phyloP scores from a whole-genome alignment of 371 early-diverging fungal species.

The Coemansia sp. region DNA sequence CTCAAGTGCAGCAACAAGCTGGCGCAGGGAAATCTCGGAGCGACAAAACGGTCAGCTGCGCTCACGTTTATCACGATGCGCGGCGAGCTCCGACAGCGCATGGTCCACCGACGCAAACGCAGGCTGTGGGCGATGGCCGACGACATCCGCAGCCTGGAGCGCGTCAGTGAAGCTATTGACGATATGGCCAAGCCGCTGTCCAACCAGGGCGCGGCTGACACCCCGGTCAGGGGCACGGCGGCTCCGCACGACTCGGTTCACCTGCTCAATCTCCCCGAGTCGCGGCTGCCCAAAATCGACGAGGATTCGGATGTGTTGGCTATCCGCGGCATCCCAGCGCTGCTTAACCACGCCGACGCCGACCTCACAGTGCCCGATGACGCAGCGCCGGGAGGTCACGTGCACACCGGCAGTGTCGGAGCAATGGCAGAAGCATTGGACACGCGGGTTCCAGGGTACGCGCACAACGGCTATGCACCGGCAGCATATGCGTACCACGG shows the following conservation, averaged over 20 bases:
- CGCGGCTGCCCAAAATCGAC: constrained; percentile 23
- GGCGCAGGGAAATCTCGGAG: constrained; percentile 22
- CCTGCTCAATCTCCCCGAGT: constrained; percentile 25
- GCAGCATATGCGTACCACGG: background rate
- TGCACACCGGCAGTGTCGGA: background rate
- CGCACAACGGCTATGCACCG: background rate
- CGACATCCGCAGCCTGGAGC: constrained; percentile 35
- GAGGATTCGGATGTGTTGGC: constrained; percentile 36
- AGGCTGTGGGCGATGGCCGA: constrained; percentile 42
- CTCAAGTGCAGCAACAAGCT: constrained; percentile 15
- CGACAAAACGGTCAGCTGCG: constrained; percentile 13
- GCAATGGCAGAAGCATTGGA: background rate
- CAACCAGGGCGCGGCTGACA: background rate
- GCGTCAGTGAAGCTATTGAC: constrained; percentile 27
- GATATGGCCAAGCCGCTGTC: constrained; percentile 30
- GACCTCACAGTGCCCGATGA: constrained; percentile 12
- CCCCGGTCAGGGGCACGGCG: constrained; percentile 5
- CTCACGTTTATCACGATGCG: constrained; percentile 18
- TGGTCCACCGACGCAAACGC: constrained; percentile 33
- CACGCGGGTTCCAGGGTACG: constrained; percentile 10
- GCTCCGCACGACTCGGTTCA: constrained; percentile 28
- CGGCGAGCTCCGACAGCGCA: constrained; percentile 31
- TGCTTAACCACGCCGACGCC: constrained; percentile 32
- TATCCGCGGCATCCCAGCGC: constrained; percentile 40
- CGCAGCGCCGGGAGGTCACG: background rate